Evolutionary conservation across 1,139 yeast species (phyloP).

Genomic region (Spathaspora sp.): DNA sequence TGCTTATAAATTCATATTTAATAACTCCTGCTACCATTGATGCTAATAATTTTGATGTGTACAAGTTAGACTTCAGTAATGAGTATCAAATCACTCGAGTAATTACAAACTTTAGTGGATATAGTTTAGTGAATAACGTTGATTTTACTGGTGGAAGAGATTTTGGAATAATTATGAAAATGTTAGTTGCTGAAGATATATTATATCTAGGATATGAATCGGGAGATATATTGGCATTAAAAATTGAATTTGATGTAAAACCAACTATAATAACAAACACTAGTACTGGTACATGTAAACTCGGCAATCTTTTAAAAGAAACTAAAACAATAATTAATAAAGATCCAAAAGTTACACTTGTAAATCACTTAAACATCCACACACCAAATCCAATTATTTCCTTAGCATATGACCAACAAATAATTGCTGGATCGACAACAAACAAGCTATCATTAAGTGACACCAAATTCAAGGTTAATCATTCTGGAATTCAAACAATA

Average conservation of each 20-base stretch:
- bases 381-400: conserved; percentile 54
- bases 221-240: conserved; percentile 46
- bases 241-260: conserved; percentile 15
- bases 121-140: conserved; percentile 16
- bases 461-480: conserved; percentile 14
- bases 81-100: conserved; percentile 24
- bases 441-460: conserved; percentile 23
- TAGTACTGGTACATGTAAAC: conserved; percentile 6
- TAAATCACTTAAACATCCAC: conserved; percentile 30
- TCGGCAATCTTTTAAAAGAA: neutral
- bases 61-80: conserved; percentile 26
- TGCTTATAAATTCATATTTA: conserved; percentile 18
- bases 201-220: conserved; percentile 58
- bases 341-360: conserved; percentile 19
- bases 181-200: conserved; percentile 29
- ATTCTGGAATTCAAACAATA: conserved; percentile 24
- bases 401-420: conserved; percentile 17
- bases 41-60: conserved; percentile 55
- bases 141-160: conserved; percentile 26
- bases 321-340: conserved; percentile 21
- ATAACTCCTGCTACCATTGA: conserved; percentile 54
- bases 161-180: conserved; percentile 57
- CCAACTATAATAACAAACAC: neutral
- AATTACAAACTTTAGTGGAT: conserved; percentile 26
- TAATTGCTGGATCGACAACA: conserved; percentile 48